Evolutionary conservation across 768 basidiomycete genomes (phyloP), one percentile per base, ranked within the genome.

Genomic region (Auricularia sp.): DNA sequence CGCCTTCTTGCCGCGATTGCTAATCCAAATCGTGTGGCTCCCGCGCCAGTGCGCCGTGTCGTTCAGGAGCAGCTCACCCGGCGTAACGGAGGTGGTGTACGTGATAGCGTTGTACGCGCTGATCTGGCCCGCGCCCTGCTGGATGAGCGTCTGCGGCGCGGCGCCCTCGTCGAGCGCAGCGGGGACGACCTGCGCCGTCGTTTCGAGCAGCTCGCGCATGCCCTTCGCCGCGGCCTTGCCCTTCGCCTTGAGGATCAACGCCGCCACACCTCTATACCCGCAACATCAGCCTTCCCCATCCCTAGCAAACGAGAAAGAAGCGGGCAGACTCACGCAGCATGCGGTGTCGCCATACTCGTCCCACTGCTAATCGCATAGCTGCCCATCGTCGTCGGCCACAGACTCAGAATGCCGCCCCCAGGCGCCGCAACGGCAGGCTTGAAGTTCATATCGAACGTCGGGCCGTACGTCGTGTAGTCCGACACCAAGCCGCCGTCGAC

Each of bases 21-120:
- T 61, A 18, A 64, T 64, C 42, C 35, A 35, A 23, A 64, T 39
- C 39, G 59, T 42, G 14, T 64, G 43, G 39, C 39, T 64, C 1
- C 61, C 62, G 8, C 66, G 47, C 63, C 72, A 69, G 69, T 74
- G 65, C 35, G 71, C 71, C 2, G 78, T 78, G 66, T 79, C 79
- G 69, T 80, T 80, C 35, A 79, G 69, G 35, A 70, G 54, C 18
- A 79, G 65, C 62, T 75, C 71, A 29, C 71, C 67, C 1, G 77
- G 77, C 10, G 71, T 66, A 56, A 79, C 59, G 44, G 72, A 47
- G 8, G 75, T 68, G 16, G 65, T 68, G 42, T 71, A 69, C 53
- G 71, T 67, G 61, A 78, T 68, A 4, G 77, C 74, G 42, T 73
- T 70, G 66, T 73, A 76, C n/a, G 73, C 71, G 62, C 76, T 70